Conservation (phyloP, 441 rosid species). For the Arabidopsis hybrid region DNA sequence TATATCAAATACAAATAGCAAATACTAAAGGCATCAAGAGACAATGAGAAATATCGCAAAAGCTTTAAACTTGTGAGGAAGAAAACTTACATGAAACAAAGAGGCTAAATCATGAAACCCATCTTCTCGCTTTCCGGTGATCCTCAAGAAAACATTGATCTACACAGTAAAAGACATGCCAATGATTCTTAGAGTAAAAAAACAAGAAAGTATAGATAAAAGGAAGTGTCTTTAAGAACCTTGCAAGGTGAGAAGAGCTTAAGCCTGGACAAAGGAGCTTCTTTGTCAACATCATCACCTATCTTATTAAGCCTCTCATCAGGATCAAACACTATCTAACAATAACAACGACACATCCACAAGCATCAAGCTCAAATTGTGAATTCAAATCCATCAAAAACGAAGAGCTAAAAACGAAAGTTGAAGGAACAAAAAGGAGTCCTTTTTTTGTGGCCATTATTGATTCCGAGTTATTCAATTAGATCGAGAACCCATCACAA, state of each 20-base stretch:
- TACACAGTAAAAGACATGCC: conserved; percentile 37
- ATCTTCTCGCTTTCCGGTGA: conserved; percentile 82
- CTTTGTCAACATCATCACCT: conserved; percentile 77
- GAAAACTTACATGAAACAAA: conserved; percentile 80
- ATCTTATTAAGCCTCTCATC: conserved; percentile 79
- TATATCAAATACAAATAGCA: conserved; percentile 36
- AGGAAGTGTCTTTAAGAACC: conserved; percentile 48
- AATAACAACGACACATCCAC: background rate
- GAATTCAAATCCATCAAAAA: background rate
- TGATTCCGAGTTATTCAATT: conserved; percentile 10
- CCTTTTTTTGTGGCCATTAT: background rate
- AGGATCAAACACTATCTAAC: conserved; percentile 82
- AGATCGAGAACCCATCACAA: conserved; percentile 10
- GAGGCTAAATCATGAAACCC: conserved; percentile 97
- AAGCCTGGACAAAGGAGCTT: conserved; percentile 92
- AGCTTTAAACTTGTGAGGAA: conserved; percentile 10
- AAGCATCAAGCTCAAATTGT: background rate
- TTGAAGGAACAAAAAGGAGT: background rate
- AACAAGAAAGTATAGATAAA: background rate
- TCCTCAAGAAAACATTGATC: conserved; percentile 95
- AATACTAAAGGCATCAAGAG: background rate
- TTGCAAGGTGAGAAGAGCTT: conserved; percentile 96
- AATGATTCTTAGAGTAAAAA: background rate
- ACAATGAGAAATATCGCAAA: conserved; percentile 6
- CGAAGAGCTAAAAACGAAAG: too few species aligned